Base-by-base conservation (phyloP, 192 early-diverging fungal species). In the Funneliformis mosseae region DNA sequence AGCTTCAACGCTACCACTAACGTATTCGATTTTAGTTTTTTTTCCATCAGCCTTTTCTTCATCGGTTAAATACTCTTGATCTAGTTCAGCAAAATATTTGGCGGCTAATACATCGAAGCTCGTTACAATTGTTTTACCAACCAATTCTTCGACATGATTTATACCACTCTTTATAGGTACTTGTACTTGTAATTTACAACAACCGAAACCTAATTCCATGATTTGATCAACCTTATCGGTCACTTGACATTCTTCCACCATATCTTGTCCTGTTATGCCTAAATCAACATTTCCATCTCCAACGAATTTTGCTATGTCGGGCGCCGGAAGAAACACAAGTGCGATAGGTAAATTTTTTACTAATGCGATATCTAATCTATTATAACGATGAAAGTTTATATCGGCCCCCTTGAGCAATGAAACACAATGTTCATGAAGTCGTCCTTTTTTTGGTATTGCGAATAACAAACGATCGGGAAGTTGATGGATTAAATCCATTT, bases 381-480 rank as follows among this genome's bases (percentile, higher is more conserved):
- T 94, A 77, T 94, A 95, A 78, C 98, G 93, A 87, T 93, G 87
- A 90, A 97, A 99, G 85, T 96, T 93, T 76, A 99, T 94, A 83
- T 98, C 97, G n/a, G 96, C 95, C 50, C 95, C 95, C 68, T 85
- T 85, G 12, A 99, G 90, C 43, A 99, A 85, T 8, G 90, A 87
- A 12, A 97, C 83, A 64, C 93, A 95, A 74, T 96, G 90, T 82
- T 97, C 95, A 87, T 97, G 92, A 48, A 99, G 93, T 45, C 98
- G 93, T 43, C 98, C 98, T 87, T 99, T 99, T 85, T 99, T 99
- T 63, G 98, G 98, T 70, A 99, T 91, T n/a, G 95, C 97, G 80
- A 99, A 97, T 50, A 98, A 88, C 62, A 99, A 89, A 69, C 93
- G 90, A 83, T 94, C 91, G 42, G 85, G 83, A 43, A 92, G 85